Base-by-base conservation (phyloP, 2,329 filamentous ascomycete genomes). In the Torrubiella hemipterigena region DNA sequence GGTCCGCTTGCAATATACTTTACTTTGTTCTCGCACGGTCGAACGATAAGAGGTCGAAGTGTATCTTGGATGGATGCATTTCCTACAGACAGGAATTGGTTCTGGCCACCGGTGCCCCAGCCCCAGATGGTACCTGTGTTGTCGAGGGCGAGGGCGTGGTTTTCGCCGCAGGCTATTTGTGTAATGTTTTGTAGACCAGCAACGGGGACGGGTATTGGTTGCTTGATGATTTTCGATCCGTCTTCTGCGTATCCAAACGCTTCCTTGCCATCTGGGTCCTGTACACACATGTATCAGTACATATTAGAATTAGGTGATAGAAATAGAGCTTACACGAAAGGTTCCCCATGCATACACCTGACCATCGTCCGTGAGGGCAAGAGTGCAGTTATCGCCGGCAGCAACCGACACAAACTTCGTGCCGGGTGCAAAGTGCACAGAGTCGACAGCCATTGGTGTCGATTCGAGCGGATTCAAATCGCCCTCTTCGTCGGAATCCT, bases 321-420 rank as follows among this genome's bases (percentile, higher is more conserved):
- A 32, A 17, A 54, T 13, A 36, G 29, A 19, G 55, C 65, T 50
- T 60, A 73, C 69, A 42, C 75, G 60, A 58, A 86, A 86, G 6
- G 77, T 81, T 16, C 81, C 81, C 78, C 81, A 85, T 36, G 79
- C 80, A 47, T 81, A 86, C 17, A 86, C 73, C 24, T 67, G 58
- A 11, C 80, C 81, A 33, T 74, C 68, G 13, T 69, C 65, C 10
- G 80, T 84, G 17, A 86, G 61, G 2, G 70, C 78, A 50, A 85
- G 81, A 2, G 73, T 78, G 24, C 73, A 70, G 46, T 71, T 81
- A 51, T 84, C 77, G 29, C 71, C 72, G 22, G 77, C 77, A 25
- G 67, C 69, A 28, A 85, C 61, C 42, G 78, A 67, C 9, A 39
- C 38, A 30, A 51, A 77, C 10, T 59, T 54, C n/a, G 70, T 73